Base-by-base conservation (phyloP, 345 rosid genomes). In the Lenwebbia sp. region DNA sequence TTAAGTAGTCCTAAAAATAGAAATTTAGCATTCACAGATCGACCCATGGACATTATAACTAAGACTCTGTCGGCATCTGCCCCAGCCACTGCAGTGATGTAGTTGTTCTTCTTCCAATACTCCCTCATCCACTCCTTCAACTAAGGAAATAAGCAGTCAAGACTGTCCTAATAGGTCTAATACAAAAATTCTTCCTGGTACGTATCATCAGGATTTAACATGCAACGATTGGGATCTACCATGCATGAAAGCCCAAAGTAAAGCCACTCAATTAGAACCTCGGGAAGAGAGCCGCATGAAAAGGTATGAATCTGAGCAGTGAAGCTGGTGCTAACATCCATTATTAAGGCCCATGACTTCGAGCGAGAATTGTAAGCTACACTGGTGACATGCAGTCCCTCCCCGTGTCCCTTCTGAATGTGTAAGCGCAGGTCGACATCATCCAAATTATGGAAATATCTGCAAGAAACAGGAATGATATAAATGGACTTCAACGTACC, bases 1-100 rank as follows among this genome's bases (percentile, higher is more conserved):
- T 15, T 15, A 57, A 58, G 14, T 84, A 28, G 25, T n/a, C 37
- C 49, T 65, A 8, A 23, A 85, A 53, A 47, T n/a, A 60, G 70
- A n/a, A 13, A 60, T 60, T 60, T 60, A n/a, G 70, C 37, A 12
- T 60, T n/a, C 70, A 60, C 4, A 13, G 70, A 60, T 37, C 1
- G 83, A 95, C 98, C 96, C 87, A 95, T 94, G 10, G 99, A 95
- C 99, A 96, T 96, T 86, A 96, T 96, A 85, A 94, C 96, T 28
- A 95, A 89, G 21, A 97, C 93, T 89, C 96, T 95, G 51, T 96
- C 98, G 88, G 92, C 93, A 88, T 88, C 91, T 65, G 98, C 94
- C 87, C 99, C 99, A 50, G 98, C 99, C 54, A 95, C 92, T 87
- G 96, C 94, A 90, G 96, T 96, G 88, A 96, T 94, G 89, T 94